These are phyloP conservation scores for Neurospora pannonica DNA, from an alignment of 495 filamentous ascomycete genomes.

Conservation along the genomic window DNA sequence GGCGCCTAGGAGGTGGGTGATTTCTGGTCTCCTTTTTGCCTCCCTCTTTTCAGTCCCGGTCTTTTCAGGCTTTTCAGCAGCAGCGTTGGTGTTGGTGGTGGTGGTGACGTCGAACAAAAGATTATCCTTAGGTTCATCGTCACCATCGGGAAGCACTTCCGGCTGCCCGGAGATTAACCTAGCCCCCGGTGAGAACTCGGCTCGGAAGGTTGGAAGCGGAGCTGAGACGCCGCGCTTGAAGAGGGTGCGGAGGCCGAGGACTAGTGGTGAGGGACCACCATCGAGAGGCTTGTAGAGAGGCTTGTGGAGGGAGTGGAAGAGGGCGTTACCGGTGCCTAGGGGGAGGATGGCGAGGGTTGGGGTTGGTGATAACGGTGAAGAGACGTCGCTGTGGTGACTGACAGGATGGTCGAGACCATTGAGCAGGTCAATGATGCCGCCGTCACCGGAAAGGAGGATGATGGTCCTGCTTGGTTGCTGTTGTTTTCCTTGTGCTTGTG, in stretches of 20 bases:
- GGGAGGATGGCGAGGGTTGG: conserved; percentile 61
- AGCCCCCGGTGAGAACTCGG: conserved; percentile 58
- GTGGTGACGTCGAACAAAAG: not conserved
- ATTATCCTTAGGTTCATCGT: not conserved
- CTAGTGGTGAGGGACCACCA: conserved; percentile 21
- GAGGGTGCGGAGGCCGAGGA: conserved; percentile 47
- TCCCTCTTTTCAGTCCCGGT: not conserved
- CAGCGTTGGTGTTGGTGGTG: not conserved
- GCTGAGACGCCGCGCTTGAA: conserved; percentile 36
- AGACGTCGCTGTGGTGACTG: not conserved
- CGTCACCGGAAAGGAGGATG: conserved; percentile 77
- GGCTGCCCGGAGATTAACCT: conserved; percentile 38
- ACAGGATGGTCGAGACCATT: conserved; percentile 38
- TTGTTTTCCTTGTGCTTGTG: conserved; percentile 18
- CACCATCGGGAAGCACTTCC: conserved; percentile 10
- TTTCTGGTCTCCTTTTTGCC: conserved; percentile 3
- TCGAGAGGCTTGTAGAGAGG: conserved; percentile 9
- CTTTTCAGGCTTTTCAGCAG: not conserved
- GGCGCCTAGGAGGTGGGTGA: conserved; percentile 51
- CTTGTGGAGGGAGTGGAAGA: conserved; percentile 59
- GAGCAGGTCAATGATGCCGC: conserved; percentile 67
- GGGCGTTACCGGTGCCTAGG: conserved; percentile 82
- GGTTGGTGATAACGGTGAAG: not conserved
- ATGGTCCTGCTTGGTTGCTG: conserved; percentile 43
- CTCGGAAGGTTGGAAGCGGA: conserved; percentile 46